Evolutionary conservation across 495 filamentous ascomycete species (phyloP), one percentile per base, ranked within the genome.

Genomic region (Penicillium arizonense): DNA sequence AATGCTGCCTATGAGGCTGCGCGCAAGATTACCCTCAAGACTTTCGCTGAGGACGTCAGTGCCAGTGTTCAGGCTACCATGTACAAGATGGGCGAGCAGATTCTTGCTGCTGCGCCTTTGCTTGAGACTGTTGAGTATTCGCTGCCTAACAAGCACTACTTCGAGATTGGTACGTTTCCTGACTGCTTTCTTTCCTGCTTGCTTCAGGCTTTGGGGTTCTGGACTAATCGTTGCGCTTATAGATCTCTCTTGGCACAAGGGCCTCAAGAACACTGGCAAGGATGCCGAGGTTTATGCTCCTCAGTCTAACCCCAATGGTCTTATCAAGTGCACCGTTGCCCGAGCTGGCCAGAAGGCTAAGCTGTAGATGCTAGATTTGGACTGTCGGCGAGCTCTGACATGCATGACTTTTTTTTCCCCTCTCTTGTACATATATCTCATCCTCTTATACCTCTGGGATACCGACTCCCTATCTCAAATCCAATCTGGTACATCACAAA

Each of bases 191-290:
- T 9, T 24, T 14, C 24, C 24, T 8, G 1, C 5, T 33, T 11
- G 5, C 28, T 30, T 35, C 16, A 23, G 13, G 2, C 24, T 26
- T 21, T 13, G 16, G 28, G 30, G 28, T 21, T 43, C 36, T 35
- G 30, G 53, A 38, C 58, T 72, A 67, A 64, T 39, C 34, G 35
- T 30, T 33, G 44, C 30, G 55, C 10, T 43, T 39, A 23, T 68
- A 94, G 91, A 96, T 65, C 72, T 98, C 61, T 90, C 86, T 76
- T 98, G 94, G 94, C 90, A 96, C 80, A 96, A 97, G 75, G 92
- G 91, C 21, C 63, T 90, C 64, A 90, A 97, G 81, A 98, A 98
- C 75, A 97, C 90, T 9, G 94, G 94, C 75, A 90, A 91, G 76
- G 87, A 97, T 55, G 94, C 94, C 51, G 91, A 96, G 68, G 94